These are phyloP conservation scores for Forsythia viridissima DNA, from an alignment of 257 asterid species.

Conservation along the genomic window DNA sequence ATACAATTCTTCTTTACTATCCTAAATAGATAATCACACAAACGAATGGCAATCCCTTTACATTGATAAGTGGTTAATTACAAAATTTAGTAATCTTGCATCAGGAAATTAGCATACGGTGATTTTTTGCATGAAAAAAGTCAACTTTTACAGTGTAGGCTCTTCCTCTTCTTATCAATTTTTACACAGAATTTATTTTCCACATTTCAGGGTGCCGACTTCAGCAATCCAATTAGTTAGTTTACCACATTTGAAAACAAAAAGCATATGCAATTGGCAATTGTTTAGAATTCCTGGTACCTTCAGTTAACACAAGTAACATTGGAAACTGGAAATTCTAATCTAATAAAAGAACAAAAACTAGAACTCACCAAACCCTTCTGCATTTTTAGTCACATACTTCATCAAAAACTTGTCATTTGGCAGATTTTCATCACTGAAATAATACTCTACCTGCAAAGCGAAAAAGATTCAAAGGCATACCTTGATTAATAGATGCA, in stretches of 20 bases:
- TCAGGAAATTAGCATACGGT: neutral
- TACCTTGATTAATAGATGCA: conserved; percentile 5
- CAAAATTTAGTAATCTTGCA: neutral
- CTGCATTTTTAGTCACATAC: conserved; percentile 51
- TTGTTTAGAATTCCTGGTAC: neutral
- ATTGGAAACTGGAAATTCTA: neutral
- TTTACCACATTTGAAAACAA: neutral
- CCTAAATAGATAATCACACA: neutral
- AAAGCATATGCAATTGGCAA: neutral
- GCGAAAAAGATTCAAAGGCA: conserved; percentile 5
- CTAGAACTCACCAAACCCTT: conserved; percentile 73
- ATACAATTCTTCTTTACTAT: neutral
- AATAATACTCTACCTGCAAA: conserved; percentile 90
- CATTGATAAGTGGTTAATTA: neutral
- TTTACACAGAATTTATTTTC: neutral
- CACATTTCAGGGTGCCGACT: neutral
- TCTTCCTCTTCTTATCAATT: neutral
- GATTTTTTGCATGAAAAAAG: neutral
- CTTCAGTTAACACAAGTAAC: neutral
- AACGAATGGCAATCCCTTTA: neutral
- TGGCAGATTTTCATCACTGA: conserved; percentile 87
- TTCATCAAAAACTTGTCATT: conserved; percentile 79
- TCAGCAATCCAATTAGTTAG: neutral
- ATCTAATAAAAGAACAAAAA: neutral
- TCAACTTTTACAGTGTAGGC: neutral